Conservation (phyloP, 2,329 filamentous ascomycete genomes). For the Myriosclerotinia duriaeana region DNA sequence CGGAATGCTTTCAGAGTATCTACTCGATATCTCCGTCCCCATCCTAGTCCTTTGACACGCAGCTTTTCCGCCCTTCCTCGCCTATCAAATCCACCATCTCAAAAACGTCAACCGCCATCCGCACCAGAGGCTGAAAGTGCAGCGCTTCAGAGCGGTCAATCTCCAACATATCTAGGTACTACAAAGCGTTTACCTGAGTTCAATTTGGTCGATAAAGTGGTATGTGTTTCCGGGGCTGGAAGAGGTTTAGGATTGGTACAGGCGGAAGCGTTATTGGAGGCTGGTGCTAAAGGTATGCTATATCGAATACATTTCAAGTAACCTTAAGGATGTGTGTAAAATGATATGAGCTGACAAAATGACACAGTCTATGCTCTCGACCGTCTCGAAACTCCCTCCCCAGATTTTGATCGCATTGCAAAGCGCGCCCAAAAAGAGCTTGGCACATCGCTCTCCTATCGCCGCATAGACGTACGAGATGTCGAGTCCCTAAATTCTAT, state of each 20-base stretch:
- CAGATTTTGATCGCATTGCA: slow-evolving; percentile 61
- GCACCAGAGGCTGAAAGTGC: slow-evolving; percentile 28
- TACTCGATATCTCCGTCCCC: slow-evolving; percentile 1
- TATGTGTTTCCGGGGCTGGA: slow-evolving; percentile 70
- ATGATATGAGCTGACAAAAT: not conserved
- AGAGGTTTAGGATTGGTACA: slow-evolving; percentile 72
- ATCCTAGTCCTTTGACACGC: slow-evolving; percentile 5
- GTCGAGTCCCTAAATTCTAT: slow-evolving; percentile 64
- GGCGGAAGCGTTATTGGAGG: slow-evolving; percentile 71
- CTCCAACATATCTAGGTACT: slow-evolving; percentile 33
- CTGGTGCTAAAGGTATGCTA: slow-evolving; percentile 62
- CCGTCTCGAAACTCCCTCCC: slow-evolving; percentile 45
- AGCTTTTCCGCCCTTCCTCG: slow-evolving; percentile 24
- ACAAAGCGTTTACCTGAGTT: slow-evolving; percentile 54
- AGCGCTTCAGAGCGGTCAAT: slow-evolving; percentile 20
- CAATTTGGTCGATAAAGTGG: slow-evolving; percentile 63
- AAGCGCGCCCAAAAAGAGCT: slow-evolving; percentile 44
- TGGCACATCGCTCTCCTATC: slow-evolving; percentile 65
- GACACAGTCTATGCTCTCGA: slow-evolving; percentile 37
- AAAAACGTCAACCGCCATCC: slow-evolving; percentile 24
- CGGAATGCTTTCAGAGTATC: slow-evolving; percentile 15
- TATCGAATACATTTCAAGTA: not conserved
- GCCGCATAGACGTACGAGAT: slow-evolving; percentile 77
- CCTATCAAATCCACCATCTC: slow-evolving; percentile 4
- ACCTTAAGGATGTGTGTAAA: too few species aligned